phyloP scores from a whole-genome alignment of 345 rosid genomes.

The Melastoma malabathricum region DNA sequence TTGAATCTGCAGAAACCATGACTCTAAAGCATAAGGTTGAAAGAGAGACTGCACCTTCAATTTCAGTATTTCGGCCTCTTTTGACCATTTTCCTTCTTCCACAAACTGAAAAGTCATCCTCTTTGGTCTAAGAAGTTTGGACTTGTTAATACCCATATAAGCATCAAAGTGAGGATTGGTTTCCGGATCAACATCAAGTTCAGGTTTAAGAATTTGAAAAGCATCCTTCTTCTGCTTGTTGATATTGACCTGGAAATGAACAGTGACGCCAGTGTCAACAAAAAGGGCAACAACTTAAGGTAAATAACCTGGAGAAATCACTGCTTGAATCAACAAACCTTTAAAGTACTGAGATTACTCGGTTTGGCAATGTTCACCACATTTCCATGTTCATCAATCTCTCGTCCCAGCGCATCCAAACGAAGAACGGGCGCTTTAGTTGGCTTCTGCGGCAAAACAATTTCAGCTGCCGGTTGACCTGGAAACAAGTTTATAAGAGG shows the following conservation, averaged over 20 bases:
- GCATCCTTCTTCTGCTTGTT: constrained; percentile 95
- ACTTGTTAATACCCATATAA: constrained; percentile 72
- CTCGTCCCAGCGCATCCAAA: constrained; percentile 88
- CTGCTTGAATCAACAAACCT: constrained; percentile 31
- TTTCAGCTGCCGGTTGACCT: constrained; percentile 50
- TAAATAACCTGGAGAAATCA: background rate
- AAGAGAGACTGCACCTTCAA: constrained; percentile 37
- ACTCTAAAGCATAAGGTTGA: constrained; percentile 3
- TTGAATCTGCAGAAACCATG: constrained; percentile 7
- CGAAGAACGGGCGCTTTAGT: constrained; percentile 79
- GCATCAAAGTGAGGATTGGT: constrained; percentile 71
- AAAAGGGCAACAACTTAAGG: constrained; percentile 4
- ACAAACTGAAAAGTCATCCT: constrained; percentile 86
- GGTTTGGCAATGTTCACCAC: constrained; percentile 69
- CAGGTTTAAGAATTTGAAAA: constrained; percentile 93
- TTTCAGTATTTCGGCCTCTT: constrained; percentile 75
- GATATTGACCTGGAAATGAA: constrained; percentile 67
- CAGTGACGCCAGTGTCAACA: constrained; percentile 1
- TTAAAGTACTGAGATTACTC: constrained; percentile 88
- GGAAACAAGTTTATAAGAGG: constrained; percentile 61
- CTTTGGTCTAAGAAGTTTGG: constrained; percentile 83
- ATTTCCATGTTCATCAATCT: constrained; percentile 92
- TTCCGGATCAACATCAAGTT: constrained; percentile 67
- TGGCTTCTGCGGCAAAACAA: constrained; percentile 57
- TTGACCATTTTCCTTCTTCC: constrained; percentile 95